Evolutionary conservation across 2,329 filamentous ascomycete species (phyloP).

Genomic region (Penicillium sp.): DNA sequence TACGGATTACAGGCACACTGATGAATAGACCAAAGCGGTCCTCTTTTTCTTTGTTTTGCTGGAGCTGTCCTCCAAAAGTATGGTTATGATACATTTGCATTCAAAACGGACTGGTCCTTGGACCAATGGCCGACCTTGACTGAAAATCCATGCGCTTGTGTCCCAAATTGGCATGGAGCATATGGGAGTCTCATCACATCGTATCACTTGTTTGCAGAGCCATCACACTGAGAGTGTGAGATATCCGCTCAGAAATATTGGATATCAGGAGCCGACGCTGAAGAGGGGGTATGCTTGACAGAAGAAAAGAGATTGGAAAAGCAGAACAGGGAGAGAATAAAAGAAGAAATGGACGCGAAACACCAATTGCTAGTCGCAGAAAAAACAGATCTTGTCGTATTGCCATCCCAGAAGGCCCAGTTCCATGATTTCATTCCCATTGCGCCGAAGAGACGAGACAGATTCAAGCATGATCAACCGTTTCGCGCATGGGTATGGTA

Average conservation of each 20-base stretch:
- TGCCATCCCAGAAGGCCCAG: constrained; percentile 29
- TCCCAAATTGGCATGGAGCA: constrained; percentile 4
- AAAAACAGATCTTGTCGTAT: constrained; percentile 28
- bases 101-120: background rate
- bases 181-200: constrained; percentile 9
- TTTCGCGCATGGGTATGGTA: constrained; percentile 32
- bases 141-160: background rate
- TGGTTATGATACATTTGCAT: constrained; percentile 27
- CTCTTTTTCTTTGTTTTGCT: constrained; percentile 29
- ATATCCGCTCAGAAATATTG: constrained; percentile 21
- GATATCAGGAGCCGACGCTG: constrained; percentile 28
- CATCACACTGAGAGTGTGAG: constrained; percentile 13
- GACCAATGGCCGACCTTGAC: constrained; percentile 2
- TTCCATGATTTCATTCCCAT: constrained; percentile 32
- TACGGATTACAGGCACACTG: background rate
- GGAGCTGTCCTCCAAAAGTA: constrained; percentile 16
- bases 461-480: constrained; percentile 29
- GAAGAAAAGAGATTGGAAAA: constrained; percentile 15
- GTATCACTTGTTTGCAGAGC: constrained; percentile 11
- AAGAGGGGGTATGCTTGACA: constrained; percentile 28
- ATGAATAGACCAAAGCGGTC: constrained; percentile 21
- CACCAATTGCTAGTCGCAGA: constrained; percentile 27
- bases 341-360: constrained; percentile 19
- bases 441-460: constrained; percentile 31
- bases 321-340: background rate